These are phyloP conservation scores for Cubamyces lactineus DNA, from an alignment of 768 basidiomycete genomes.

Conservation along the genomic window DNA sequence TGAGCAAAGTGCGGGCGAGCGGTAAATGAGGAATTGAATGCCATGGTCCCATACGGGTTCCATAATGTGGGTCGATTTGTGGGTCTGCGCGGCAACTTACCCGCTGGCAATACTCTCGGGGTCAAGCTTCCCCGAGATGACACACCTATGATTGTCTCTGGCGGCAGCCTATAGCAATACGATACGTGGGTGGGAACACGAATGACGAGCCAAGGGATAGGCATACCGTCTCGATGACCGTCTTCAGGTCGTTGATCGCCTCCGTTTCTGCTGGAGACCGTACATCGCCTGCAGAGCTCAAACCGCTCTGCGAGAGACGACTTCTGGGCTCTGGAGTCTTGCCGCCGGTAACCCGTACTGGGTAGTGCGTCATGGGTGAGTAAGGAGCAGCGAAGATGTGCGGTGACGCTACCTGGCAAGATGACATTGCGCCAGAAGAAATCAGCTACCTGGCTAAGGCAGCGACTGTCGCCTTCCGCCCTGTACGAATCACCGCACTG, in stretches of 20 bases:
- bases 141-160: slow-evolving; percentile 16
- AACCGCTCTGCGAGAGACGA: slow-evolving; percentile 13
- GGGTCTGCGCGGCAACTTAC: slow-evolving; percentile 7
- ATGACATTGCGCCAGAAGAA: slow-evolving; percentile 24
- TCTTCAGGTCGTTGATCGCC: slow-evolving; percentile 17
- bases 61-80: not conserved
- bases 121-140: slow-evolving; percentile 18
- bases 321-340: slow-evolving; percentile 20
- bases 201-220: not conserved
- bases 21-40: too few relatives aligned
- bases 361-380: not conserved
- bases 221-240: slow-evolving; percentile 11
- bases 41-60: not conserved
- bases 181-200: not conserved
- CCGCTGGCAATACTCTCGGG: slow-evolving; percentile 16
- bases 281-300: slow-evolving; percentile 8
- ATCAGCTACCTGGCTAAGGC: slow-evolving; percentile 15
- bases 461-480: slow-evolving; percentile 6
- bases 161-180: not conserved
- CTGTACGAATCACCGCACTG: slow-evolving; percentile 16
- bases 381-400: not conserved
- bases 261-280: slow-evolving; percentile 13
- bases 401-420: slow-evolving; percentile 7
- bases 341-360: slow-evolving; percentile 20
- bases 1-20: not conserved